Evolutionary conservation across 805 yeast genomes (phyloP), one percentile per base, ranked within the genome.

Genomic region (Monosporozyma siamensis): DNA sequence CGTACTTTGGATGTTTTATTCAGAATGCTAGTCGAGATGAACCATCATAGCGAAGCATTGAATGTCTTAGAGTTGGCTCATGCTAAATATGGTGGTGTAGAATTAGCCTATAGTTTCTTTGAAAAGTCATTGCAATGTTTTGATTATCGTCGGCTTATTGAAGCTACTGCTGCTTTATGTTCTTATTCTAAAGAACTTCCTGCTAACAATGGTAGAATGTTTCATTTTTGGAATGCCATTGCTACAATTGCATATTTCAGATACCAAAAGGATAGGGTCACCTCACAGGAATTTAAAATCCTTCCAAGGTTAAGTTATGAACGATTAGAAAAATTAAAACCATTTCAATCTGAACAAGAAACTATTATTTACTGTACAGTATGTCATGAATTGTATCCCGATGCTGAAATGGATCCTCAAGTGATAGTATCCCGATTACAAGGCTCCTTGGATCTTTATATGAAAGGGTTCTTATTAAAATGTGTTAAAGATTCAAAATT

Each of bases 261-360:
- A 69, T 69, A 39, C 46, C 74, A 24, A 49, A 53, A 52, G 3
- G 42, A 55, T 1, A 64, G 61, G 27, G 58, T 70, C 10, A 51
- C 68, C 4, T 67, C 64, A 0, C 66, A 73, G 43, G 83, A 78
- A 49, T 53, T 55, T 39, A 64, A 58, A 30, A 60, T 87, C 30
- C 75, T 75, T 46, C 80, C 85, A 1, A 65, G 70, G 44, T 63
- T 87, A 26, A 89, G 87, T 0, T 53, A 69, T 44, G 76, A 80
- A 48, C 56, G 81, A 48, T 56, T 82, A 23, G 77, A 72, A 23
- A 60, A 61, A n/a, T 55, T 71, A 14, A 64, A 66, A 35, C 85
- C 90, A 1, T 65, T 70, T 36, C 49, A 65, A 32, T 65, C 68
- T 17, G 75, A 81, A 7, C 94, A 86, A 51, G 94, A 88, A 46